phyloP scores from a whole-genome alignment of 139 green algal genomes.

The Micractinium conductrix region DNA sequence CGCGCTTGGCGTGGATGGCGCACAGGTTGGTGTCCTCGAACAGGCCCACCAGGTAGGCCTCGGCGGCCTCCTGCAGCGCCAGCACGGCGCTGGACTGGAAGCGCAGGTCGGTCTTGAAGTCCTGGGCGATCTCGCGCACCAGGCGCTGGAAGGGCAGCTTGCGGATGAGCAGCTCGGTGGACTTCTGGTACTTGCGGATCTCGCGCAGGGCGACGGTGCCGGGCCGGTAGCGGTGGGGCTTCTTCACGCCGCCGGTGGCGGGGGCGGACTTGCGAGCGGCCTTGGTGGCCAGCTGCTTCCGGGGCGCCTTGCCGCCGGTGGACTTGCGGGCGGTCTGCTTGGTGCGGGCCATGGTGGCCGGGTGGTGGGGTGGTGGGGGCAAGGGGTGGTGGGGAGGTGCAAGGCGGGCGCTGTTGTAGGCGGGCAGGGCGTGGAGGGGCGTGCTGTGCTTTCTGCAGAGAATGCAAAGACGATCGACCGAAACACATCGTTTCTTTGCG shows the following conservation, averaged over 20 bases:
- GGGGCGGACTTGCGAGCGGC: slow-evolving; percentile 92
- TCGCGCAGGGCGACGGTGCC: slow-evolving; percentile 92
- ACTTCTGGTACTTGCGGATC: slow-evolving; percentile 97
- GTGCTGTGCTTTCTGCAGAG: no score
- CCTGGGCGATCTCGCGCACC: slow-evolving; percentile 98
- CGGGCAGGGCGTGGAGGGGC: no score
- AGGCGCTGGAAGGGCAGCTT: slow-evolving; percentile 98
- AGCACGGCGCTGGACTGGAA: slow-evolving; percentile 96
- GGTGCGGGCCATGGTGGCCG: slow-evolving; percentile 84
- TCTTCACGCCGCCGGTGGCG: slow-evolving; percentile 90
- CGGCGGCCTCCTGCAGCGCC: slow-evolving; percentile 95
- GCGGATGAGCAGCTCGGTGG: slow-evolving; percentile 93
- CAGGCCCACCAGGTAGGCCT: slow-evolving; percentile 98
- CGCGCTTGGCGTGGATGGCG: slow-evolving; percentile 96
- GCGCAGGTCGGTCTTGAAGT: slow-evolving; percentile 99
- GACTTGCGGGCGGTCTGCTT: slow-evolving; percentile 92
- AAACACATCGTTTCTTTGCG: no score
- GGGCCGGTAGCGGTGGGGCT: slow-evolving; percentile 91
- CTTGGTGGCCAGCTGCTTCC: slow-evolving; percentile 88
- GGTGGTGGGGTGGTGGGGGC: no score
- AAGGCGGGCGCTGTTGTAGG: no score
- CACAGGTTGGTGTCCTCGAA: slow-evolving; percentile 99
- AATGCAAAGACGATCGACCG: no score
- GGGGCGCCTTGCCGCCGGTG: slow-evolving; percentile 85
- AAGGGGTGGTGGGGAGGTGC: no score